phyloP scores from a whole-genome alignment of 306 rosid species.

The Castanea mollissima region DNA sequence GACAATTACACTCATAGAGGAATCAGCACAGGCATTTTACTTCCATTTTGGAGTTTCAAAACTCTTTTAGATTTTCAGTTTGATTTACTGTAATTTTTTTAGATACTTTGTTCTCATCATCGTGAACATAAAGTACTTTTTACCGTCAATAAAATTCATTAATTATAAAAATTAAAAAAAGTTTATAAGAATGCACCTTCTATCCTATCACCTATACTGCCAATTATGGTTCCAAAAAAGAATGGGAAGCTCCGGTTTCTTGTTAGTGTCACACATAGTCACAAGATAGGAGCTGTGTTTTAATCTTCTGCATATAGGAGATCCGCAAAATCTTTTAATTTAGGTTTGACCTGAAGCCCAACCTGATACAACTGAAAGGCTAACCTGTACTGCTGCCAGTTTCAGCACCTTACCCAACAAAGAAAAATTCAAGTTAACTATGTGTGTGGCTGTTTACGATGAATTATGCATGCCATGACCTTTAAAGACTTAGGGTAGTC shows the following conservation, averaged over 20 bases:
- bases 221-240: neutral
- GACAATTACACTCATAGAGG: neutral
- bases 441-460: neutral
- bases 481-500: neutral
- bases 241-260: neutral
- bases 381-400: neutral
- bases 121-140: too few species aligned
- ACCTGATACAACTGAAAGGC: neutral
- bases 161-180: neutral
- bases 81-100: too few species aligned
- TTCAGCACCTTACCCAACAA: neutral
- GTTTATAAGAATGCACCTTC: neutral
- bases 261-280: neutral
- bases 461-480: neutral
- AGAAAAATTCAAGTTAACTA: neutral
- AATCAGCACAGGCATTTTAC: neutral
- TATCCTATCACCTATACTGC: neutral
- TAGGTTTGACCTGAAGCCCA: neutral
- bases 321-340: neutral
- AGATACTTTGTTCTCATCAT: too few species aligned
- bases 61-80: too few species aligned
- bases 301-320: neutral
- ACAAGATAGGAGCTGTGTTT: neutral
- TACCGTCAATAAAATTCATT: neutral
- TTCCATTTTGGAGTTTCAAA: too few species aligned